Percentiles rank a stretch among this genome's conserved stretches.
Conservation (phyloP, 805 yeast species). For the Pichia ethanolica region DNA sequence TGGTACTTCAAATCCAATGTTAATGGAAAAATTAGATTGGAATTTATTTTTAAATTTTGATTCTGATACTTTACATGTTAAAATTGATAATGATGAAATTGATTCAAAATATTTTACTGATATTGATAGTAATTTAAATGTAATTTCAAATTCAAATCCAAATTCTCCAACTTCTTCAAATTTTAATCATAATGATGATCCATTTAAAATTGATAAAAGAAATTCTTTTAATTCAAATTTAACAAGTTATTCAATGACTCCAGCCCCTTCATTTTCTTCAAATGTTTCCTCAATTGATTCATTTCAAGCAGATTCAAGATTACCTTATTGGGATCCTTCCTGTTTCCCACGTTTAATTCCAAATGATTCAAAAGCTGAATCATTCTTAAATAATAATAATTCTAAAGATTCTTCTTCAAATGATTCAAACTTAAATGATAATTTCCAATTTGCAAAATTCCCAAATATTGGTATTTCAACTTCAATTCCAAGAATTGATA, state of each 20-base stretch:
- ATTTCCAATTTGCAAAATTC: neutral
- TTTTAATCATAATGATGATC: neutral
- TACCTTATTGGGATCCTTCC: conserved; percentile 13
- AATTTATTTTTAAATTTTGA: conserved; percentile 59
- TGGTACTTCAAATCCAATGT: conserved; percentile 63
- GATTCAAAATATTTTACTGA: conserved; percentile 9
- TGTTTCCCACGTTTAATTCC: conserved; percentile 11
- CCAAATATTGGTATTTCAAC: conserved; percentile 4
- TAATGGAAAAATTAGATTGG: conserved; percentile 48
- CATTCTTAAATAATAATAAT: neutral
- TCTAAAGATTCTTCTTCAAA: neutral
- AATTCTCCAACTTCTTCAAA: neutral
- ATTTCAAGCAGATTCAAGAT: conserved; percentile 4
- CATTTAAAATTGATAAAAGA: neutral
- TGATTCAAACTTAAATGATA: neutral
- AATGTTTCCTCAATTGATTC: conserved; percentile 8
- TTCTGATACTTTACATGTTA: conserved; percentile 31
- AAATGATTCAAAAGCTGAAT: neutral
- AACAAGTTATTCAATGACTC: conserved; percentile 29
- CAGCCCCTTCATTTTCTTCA: conserved; percentile 18
- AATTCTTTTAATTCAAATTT: neutral
- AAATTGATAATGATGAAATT: conserved; percentile 2
- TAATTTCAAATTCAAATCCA: neutral
- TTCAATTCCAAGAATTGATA: conserved; percentile 19
- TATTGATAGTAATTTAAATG: neutral